These are phyloP conservation scores for Arachnopeziza araneosa DNA, from an alignment of 2,329 filamentous ascomycete species.

Conservation along the genomic window DNA sequence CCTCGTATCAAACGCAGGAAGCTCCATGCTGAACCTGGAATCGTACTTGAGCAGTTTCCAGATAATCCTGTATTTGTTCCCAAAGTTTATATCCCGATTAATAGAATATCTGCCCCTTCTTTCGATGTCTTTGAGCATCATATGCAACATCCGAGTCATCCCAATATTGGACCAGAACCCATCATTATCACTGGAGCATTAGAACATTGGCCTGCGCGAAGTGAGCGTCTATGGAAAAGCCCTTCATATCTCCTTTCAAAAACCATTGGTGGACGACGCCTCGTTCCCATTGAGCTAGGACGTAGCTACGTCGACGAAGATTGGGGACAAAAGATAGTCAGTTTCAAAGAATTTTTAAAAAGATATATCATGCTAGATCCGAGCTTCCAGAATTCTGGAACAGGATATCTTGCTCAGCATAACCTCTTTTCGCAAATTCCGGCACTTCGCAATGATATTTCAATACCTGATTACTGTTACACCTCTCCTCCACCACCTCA, in stretches of 20 bases:
- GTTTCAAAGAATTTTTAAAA: slow-evolving; percentile 65
- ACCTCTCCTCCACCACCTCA: slow-evolving; percentile 55
- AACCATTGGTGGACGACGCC: slow-evolving; percentile 70
- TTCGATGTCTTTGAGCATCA: slow-evolving; percentile 58
- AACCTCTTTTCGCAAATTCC: slow-evolving; percentile 82
- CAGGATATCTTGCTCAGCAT: slow-evolving; percentile 88
- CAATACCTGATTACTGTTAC: slow-evolving; percentile 80
- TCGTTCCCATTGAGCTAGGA: slow-evolving; percentile 83
- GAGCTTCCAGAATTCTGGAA: slow-evolving; percentile 25
- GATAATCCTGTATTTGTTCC: slow-evolving; percentile 34
- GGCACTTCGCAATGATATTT: slow-evolving; percentile 66
- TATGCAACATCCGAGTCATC: slow-evolving; percentile 41
- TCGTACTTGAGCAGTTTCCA: slow-evolving; percentile 15
- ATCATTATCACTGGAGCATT: slow-evolving; percentile 64
- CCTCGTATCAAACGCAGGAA: slow-evolving; percentile 20
- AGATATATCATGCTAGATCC: slow-evolving; percentile 19
- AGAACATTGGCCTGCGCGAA: slow-evolving; percentile 72
- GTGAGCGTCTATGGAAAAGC: slow-evolving; percentile 62
- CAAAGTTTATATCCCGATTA: slow-evolving; percentile 37
- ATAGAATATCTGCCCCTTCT: slow-evolving; percentile 40
- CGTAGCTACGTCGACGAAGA: slow-evolving; percentile 79
- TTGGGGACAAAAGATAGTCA: slow-evolving; percentile 78
- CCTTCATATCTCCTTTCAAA: slow-evolving; percentile 66
- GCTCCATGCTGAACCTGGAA: not conserved
- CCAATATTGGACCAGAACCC: slow-evolving; percentile 45